These are phyloP conservation scores for Paramecium sexaurelia DNA, from an alignment of 73 alveolate species.

Conservation along the genomic window DNA sequence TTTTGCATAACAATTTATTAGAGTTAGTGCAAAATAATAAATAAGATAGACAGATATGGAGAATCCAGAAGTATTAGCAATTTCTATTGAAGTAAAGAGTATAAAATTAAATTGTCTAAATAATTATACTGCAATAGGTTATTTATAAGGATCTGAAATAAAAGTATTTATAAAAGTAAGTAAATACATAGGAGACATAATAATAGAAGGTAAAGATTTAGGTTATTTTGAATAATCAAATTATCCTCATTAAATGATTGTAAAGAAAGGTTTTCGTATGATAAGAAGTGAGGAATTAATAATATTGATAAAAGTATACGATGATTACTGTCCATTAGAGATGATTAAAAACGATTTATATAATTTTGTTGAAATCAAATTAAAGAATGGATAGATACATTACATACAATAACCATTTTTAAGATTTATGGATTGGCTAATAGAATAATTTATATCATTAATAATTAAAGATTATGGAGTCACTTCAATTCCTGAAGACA, in stretches of 20 bases:
- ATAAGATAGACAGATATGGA: conserved; percentile 3
- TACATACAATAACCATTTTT: conserved; percentile 27
- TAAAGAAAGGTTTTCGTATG: not conserved
- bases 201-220: not conserved
- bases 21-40: not conserved
- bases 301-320: not conserved
- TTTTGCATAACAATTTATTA: not conserved
- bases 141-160: not conserved
- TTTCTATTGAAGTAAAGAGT: not conserved
- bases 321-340: conserved; percentile 16
- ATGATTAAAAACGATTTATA: not conserved
- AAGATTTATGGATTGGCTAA: conserved; percentile 30
- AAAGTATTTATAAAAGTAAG: not conserved
- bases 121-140: not conserved
- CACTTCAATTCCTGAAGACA: not conserved
- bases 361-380: conserved; percentile 21
- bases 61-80: not conserved
- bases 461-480: conserved; percentile 11
- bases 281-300: not conserved
- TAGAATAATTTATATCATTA: conserved; percentile 24
- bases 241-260: not conserved
- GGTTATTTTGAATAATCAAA: not conserved
- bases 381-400: not conserved
- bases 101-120: not conserved
- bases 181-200: not conserved